Evolutionary conservation across 179 eudicot genomes (phyloP).

Genomic region (Corrigiola litoralis): DNA sequence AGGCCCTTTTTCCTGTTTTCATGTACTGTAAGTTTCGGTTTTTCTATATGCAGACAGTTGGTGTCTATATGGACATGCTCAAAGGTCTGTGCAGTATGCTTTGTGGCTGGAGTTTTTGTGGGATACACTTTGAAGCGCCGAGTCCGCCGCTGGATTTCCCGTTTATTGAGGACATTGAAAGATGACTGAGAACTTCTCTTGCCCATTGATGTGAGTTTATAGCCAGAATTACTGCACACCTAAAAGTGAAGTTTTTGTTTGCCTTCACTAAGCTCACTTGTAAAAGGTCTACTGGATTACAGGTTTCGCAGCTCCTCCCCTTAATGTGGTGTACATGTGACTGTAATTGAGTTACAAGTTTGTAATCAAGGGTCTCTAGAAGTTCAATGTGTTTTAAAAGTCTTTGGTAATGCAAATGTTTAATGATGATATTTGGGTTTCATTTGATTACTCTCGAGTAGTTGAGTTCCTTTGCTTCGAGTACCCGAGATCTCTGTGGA

Average conservation of each 20-base stretch:
- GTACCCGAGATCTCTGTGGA: no score
- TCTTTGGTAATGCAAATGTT: neutral
- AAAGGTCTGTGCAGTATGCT: slow-evolving; percentile 52
- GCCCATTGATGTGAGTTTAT: slow-evolving; percentile 1
- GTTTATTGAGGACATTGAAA: slow-evolving; percentile 39
- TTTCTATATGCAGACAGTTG: slow-evolving; percentile 28
- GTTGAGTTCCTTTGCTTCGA: no score
- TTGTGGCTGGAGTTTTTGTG: slow-evolving; percentile 53
- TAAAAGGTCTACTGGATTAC: neutral
- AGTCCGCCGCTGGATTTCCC: slow-evolving; percentile 53
- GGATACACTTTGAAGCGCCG: slow-evolving; percentile 64
- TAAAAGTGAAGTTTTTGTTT: neutral
- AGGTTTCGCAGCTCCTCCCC: neutral
- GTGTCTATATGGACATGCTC: slow-evolving; percentile 59
- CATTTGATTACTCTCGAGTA: no score
- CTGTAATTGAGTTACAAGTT: neutral
- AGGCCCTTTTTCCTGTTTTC: no score
- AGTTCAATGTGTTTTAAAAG: neutral
- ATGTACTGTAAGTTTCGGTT: neutral
- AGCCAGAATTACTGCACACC: neutral
- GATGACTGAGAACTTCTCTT: slow-evolving; percentile 33
- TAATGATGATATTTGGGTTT: no score
- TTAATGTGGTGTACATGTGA: slow-evolving; percentile 8
- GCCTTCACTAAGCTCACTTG: neutral
- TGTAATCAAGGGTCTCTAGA: neutral